A percentile compares a stretch with the other conserved stretches of the same genome.
phyloP scores from a whole-genome alignment of 257 asterid genomes.

The Solanum dulcamara region DNA sequence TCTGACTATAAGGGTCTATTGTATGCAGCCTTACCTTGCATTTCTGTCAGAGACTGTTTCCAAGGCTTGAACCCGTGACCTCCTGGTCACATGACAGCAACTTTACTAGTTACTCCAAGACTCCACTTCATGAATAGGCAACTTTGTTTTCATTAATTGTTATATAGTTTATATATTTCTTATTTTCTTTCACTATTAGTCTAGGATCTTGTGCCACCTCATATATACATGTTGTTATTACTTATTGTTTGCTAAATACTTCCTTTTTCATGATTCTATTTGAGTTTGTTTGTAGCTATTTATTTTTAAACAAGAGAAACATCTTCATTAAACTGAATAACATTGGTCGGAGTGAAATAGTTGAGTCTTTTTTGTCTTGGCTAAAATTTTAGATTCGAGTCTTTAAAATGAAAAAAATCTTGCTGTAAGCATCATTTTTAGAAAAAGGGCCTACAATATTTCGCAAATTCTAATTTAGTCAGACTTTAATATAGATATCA shows the following conservation, averaged over 20 bases:
- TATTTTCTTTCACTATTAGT: not conserved
- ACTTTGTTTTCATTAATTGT: not conserved
- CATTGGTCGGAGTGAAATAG: too few relatives aligned
- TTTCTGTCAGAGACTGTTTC: too few relatives aligned
- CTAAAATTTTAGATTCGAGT: not conserved
- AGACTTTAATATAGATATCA: not conserved
- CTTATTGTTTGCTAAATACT: not conserved
- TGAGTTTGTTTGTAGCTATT: not conserved
- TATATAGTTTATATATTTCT: not conserved
- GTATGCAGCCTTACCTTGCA: too few relatives aligned
- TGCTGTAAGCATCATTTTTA: too few relatives aligned
- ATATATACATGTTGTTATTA: not conserved
- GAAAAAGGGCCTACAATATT: fast-evolving
- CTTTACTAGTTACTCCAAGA: too few relatives aligned
- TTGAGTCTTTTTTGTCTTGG: too few relatives aligned
- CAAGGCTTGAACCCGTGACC: too few relatives aligned
- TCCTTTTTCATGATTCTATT: not conserved
- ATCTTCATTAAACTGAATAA: not conserved
- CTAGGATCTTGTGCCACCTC: not conserved
- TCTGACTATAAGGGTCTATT: too few relatives aligned
- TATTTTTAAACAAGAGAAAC: not conserved
- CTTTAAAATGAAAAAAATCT: too few relatives aligned
- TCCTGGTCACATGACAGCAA: too few relatives aligned
- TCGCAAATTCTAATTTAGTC: too few relatives aligned
- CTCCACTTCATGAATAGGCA: not conserved